Percentiles rank a stretch among this genome's conserved stretches.
phyloP scores from a whole-genome alignment of 257 asterid species.

The Cinchona pubescens region DNA sequence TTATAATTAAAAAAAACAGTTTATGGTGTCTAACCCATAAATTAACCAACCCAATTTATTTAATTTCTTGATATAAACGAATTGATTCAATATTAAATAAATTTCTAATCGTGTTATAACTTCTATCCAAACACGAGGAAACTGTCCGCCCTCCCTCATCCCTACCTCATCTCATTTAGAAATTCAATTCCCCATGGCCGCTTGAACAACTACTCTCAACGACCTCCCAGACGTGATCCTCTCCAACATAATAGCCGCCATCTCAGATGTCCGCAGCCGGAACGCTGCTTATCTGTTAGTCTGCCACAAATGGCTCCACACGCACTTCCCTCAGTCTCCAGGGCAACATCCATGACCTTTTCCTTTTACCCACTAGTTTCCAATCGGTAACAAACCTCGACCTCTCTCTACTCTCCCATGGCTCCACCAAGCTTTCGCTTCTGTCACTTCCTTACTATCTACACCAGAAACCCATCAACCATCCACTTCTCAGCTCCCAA shows the following conservation, averaged over 20 bases:
- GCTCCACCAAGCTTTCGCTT: conserved; percentile 73
- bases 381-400: conserved; percentile 58
- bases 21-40: too few relatives aligned
- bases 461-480: conserved; percentile 49
- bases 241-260: conserved; percentile 64
- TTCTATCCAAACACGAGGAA: too few relatives aligned
- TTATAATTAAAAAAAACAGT: too few relatives aligned
- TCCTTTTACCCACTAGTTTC: conserved; percentile 66
- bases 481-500: conserved; percentile 45
- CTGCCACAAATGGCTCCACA: conserved; percentile 68
- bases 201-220: conserved; percentile 33
- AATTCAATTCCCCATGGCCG: conserved; percentile 18
- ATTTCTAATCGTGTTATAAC: too few relatives aligned
- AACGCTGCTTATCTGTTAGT: conserved; percentile 71
- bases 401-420: conserved; percentile 79
- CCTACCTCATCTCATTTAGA: not conserved
- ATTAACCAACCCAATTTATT: too few relatives aligned
- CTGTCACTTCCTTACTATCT: conserved; percentile 52
- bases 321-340: conserved; percentile 79
- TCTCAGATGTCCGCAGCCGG: conserved; percentile 69
- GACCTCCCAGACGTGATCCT: conserved; percentile 79
- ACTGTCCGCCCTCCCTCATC: too few relatives aligned
- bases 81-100: too few relatives aligned
- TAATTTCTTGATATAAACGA: too few relatives aligned
- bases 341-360: conserved; percentile 70